Evolutionary conservation across 371 early-diverging fungal genomes (phyloP), one percentile per base, ranked within the genome.

Genomic region (Zopfochytrium polystomum): DNA sequence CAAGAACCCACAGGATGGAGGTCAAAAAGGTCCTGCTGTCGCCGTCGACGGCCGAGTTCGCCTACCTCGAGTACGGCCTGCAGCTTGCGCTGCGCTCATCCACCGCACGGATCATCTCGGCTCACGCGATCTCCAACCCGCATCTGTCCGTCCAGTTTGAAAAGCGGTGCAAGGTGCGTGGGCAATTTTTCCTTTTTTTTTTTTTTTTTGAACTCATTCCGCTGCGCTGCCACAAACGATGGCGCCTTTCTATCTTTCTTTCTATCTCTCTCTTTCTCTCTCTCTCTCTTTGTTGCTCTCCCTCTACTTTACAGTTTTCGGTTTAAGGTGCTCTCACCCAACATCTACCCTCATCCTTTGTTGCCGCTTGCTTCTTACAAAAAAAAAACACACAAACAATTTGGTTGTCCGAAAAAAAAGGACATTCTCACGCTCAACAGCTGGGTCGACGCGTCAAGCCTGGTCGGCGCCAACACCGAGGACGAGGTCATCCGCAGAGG

Each of bases 401-500:
- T 55, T 38, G 6, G 29, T 55, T 31, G 22, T 13, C 20, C n/a
- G 26, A 45, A 13, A 23, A n/a, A 9, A 44, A 52, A 80, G 75
- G 78, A 80, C 52, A 65, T 68, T 0, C 63, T 80, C 42, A 52
- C 62, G 0, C 67, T 76, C 2, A 43, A 60, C 3, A 46, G 73
- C n/a, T 82, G 78, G 78, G 52, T 80, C 13, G 79, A 80, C 56
- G 52, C 71, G 0, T 55, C 74, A 4, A 49, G 52, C 11, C 60
- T 81, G 3, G 48, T 53, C n/a, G 74, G 78, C 13, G 65, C 50
- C 26, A 80, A 79, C 65, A 71, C 78, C 13, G 82, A 82, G 55
- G 82, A 82, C 18, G 80, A 82, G 22, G 75, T 82, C 29, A 65
- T 82, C 6, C 66, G 77, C 26, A 58, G 77, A 26, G 82, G 80